Evolutionary conservation across 2,329 filamentous ascomycete genomes (phyloP), one percentile per base, ranked within the genome.

Genomic region (Arthrobotrys musiformis): DNA sequence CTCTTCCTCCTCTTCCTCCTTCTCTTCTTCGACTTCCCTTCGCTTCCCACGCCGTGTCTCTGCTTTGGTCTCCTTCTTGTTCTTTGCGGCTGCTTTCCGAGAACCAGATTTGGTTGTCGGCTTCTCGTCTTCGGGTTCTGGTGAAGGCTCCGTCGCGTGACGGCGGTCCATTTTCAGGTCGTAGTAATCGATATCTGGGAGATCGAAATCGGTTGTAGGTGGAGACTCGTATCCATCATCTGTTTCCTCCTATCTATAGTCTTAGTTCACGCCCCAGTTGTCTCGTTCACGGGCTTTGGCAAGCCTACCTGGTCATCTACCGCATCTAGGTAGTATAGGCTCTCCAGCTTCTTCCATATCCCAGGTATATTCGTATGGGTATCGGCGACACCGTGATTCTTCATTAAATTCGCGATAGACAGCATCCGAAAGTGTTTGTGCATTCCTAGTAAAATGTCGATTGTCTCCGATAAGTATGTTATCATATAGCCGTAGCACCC

Each of bases 401-500:
- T 89, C 77, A 96, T 85, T 80, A 93, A 89, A 80, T 94, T 90
- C 50, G 91, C 91, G 73, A 97, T 93, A 7, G 93, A 90, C 79
- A 97, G 90, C 87, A 97, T 94, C 76, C 93, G 91, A 82, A 97
- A 97, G 83, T 97, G 93, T 83, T 94, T 96, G 85, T 97, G 93
- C 87, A 97, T 92, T 77, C 93, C 92, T 92, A 58, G 79, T 40
- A 4, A 30, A 52, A 28, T 40, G 6, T 30, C 1, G 80, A 74
- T 44, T 26, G 8, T 6, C 33, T 48, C 50, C 11, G 78, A 70
- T 70, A 77, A 70, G 50, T 35, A 60, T 50, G 28, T 17, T 44
- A n/a, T 58, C 7, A 2, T 17, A 46, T 11, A 37, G 13, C 28
- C 19, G 13, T 24, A 37, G 35, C 24, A 9, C 35, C 7, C 22